Evolutionary conservation across 768 basidiomycete genomes (phyloP), one percentile per base, ranked within the genome.

Genomic region (Tephrocybe rancida): DNA sequence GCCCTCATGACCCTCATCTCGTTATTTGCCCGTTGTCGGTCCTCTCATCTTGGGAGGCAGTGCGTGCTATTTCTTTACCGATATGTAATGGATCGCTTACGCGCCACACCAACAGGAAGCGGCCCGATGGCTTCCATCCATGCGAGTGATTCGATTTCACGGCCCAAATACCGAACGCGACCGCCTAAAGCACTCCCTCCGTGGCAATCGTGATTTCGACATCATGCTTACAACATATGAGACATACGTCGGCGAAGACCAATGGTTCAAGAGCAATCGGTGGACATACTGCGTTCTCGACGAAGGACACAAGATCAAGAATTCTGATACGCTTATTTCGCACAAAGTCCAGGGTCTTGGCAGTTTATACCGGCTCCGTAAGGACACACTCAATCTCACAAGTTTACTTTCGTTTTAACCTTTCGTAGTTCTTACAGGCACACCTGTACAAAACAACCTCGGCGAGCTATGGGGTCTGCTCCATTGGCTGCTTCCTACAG

Each of bases 221-320:
- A 75, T 90, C 48, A 74, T 85, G 57, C 64, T 90, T 51, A 86
- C 88, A 26, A 89, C 88, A 1, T 90, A 90, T 61, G 88, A 90
- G 25, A 61, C 72, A 1, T 88, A 82, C 55, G 79, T 77, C 50
- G 72, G 78, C 30, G 83, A 87, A 48, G 74, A 83, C 34, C 46
- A 56, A 7, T 86, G 84, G 84, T 80, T 86, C 73, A 90, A 83
- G 71, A 74, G 68, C 43, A 75, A 70, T 16, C 79, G 71, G 44
- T 90, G 76, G 82, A 77, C 65, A 21, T 84, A 83, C 51, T 79
- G 80, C 54, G 82, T 85, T 5, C 75, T 86, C 11, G 85, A 86
- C 55, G 85, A 86, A 62, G 85, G 85, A 5, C 88, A 90, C 68
- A 80, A 77, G 60, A 86, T 90, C 70, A 89, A 89, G 71, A 88